These are phyloP conservation scores for Thermothielavioides terrestris DNA, from an alignment of 495 filamentous ascomycete genomes.

Conservation along the genomic window DNA sequence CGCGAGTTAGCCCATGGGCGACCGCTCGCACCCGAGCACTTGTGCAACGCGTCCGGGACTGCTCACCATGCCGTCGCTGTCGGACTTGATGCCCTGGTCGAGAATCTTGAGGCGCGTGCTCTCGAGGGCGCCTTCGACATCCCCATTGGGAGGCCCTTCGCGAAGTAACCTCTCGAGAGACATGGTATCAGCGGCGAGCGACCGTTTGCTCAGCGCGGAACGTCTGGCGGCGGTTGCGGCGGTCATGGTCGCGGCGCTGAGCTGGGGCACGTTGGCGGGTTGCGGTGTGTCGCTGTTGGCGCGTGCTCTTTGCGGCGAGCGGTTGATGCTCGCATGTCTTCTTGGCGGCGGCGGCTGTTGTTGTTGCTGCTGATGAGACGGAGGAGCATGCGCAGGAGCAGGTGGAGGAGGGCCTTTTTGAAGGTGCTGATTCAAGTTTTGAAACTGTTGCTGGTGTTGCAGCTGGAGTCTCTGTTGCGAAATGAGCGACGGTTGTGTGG, in stretches of 20 bases:
- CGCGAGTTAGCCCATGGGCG: no score
- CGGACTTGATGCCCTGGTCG: conserved; percentile 68
- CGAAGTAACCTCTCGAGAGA: conserved; percentile 59
- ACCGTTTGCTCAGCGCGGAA: conserved; percentile 45
- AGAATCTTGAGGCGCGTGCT: conserved; percentile 70
- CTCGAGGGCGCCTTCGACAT: conserved; percentile 57
- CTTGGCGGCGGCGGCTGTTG: conserved; percentile 11
- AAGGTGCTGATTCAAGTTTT: conserved; percentile 11
- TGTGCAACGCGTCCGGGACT: no score
- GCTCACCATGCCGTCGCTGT: conserved; percentile 83
- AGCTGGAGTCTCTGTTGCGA: conserved; percentile 43
- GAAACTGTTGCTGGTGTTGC: conserved; percentile 20
- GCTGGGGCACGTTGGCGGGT: conserved; percentile 10
- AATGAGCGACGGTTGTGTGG: conserved; percentile 38
- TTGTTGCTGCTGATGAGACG: conserved; percentile 9
- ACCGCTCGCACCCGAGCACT: no score
- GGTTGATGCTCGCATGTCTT: conserved; percentile 34
- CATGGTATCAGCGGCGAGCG: conserved; percentile 49
- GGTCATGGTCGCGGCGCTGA: conserved; percentile 25
- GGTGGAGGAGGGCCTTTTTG: conserved; percentile 6
- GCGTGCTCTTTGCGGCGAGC: conserved; percentile 51
- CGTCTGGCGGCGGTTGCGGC: conserved; percentile 29
- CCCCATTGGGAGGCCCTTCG: conserved; percentile 63
- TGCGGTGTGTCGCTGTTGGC: conserved; percentile 64
- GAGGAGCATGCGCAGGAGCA: neutral